phyloP scores from a whole-genome alignment of 352 stramenopile genomes.

The Peronospora belbahrii region DNA sequence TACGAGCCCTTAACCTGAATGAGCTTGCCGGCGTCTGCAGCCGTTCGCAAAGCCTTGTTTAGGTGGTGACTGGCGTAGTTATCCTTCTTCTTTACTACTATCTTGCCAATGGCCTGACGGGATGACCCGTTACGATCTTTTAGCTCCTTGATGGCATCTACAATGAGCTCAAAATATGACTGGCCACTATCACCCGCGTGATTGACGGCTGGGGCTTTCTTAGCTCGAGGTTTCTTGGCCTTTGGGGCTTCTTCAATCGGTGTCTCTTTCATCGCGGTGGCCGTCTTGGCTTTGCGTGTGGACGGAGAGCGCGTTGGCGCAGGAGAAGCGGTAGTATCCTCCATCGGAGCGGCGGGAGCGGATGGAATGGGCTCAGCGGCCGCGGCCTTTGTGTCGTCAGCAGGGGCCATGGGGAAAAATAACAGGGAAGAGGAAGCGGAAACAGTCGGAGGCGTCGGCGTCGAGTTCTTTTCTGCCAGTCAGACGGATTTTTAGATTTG shows the following conservation, averaged over 20 bases:
- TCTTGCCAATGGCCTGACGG: slow-evolving; percentile 87
- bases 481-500: slow-evolving; percentile 21
- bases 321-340: slow-evolving; percentile 13
- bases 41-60: slow-evolving; percentile 87
- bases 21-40: slow-evolving; percentile 81
- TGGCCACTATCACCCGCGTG: slow-evolving; percentile 36
- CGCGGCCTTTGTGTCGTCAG: slow-evolving; percentile 49
- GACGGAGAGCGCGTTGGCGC: slow-evolving; percentile 41
- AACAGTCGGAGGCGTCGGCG: slow-evolving; percentile 23
- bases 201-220: slow-evolving; percentile 33
- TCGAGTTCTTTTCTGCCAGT: slow-evolving; percentile 44
- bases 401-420: slow-evolving; percentile 22
- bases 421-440: neutral
- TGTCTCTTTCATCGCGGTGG: slow-evolving; percentile 28
- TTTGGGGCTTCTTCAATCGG: slow-evolving; percentile 35
- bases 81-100: slow-evolving; percentile 76
- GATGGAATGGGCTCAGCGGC: slow-evolving; percentile 29
- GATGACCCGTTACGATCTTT: slow-evolving; percentile 92
- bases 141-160: slow-evolving; percentile 83
- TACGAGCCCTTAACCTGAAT: slow-evolving; percentile 83
- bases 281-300: slow-evolving; percentile 59
- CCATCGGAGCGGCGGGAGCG: slow-evolving; percentile 11
- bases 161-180: slow-evolving; percentile 87
- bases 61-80: slow-evolving; percentile 80
- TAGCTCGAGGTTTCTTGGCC: slow-evolving; percentile 48